These are phyloP conservation scores for Pisolithus thermaeus DNA, from an alignment of 1,284 basidiomycete species.

Conservation along the genomic window DNA sequence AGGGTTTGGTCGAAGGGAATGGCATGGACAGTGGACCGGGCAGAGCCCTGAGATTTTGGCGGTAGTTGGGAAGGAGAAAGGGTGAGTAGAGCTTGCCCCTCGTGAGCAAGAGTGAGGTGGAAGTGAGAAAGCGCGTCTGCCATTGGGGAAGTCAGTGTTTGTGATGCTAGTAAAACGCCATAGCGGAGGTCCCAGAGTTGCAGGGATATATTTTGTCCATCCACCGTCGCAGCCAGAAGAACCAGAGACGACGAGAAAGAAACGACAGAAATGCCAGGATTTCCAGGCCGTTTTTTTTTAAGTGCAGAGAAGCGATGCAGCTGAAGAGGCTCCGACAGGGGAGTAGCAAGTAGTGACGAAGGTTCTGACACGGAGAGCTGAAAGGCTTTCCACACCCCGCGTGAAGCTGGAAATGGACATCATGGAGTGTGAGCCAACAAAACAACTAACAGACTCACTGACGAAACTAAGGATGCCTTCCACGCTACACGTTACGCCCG, in stretches of 20 bases:
- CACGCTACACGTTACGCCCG: slow-evolving; percentile 21
- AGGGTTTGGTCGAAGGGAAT: slow-evolving; percentile 49
- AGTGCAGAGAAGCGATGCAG: slow-evolving; percentile 31
- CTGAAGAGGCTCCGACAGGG: slow-evolving; percentile 34
- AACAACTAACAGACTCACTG: slow-evolving; percentile 14
- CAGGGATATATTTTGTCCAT: slow-evolving; percentile 43
- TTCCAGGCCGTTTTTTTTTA: slow-evolving; percentile 12
- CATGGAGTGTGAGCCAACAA: too few species aligned
- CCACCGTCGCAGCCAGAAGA: slow-evolving; percentile 47
- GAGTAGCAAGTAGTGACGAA: slow-evolving; percentile 20
- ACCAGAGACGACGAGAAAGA: slow-evolving; percentile 60
- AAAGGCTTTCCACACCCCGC: slow-evolving; percentile 32
- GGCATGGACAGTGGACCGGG: slow-evolving; percentile 49
- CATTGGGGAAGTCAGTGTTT: slow-evolving; percentile 45
- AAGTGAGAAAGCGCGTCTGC: slow-evolving; percentile 24
- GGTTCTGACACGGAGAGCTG: slow-evolving; percentile 31
- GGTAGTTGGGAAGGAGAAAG: slow-evolving; percentile 35
- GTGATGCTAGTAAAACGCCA: slow-evolving; percentile 55
- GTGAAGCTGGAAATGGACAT: slow-evolving; percentile 12
- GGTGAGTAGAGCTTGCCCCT: slow-evolving; percentile 51
- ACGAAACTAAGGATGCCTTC: slow-evolving; percentile 26
- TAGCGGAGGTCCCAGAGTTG: slow-evolving; percentile 73
- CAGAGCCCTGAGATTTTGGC: slow-evolving; percentile 16
- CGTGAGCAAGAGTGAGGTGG: slow-evolving; percentile 29
- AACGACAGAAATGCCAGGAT: slow-evolving; percentile 36